These are phyloP conservation scores for Euphrasia confusa DNA, from an alignment of 257 asterid species.

Conservation along the genomic window DNA sequence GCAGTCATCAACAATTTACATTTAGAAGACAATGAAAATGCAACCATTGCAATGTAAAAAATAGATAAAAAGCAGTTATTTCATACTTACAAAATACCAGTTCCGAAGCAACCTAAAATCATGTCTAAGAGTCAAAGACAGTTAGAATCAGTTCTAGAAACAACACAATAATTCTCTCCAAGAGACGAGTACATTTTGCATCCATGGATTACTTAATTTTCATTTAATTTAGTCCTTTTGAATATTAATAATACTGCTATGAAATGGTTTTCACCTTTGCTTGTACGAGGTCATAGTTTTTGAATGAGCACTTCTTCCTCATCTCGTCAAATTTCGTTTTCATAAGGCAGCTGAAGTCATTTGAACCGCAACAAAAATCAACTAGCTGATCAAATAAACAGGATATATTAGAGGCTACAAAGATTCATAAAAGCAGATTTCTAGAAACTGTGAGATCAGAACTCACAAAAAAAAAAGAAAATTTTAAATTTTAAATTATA, in stretches of 20 bases:
- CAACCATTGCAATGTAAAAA: background rate
- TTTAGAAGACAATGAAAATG: background rate
- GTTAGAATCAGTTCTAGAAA: too few species aligned
- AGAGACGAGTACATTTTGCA: conserved; percentile 4
- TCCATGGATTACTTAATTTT: background rate
- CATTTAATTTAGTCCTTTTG: background rate
- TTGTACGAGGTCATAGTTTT: conserved; percentile 63
- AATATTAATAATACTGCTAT: background rate
- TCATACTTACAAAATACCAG: conserved; percentile 1
- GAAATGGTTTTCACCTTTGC: conserved; percentile 49
- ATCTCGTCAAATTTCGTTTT: conserved; percentile 60
- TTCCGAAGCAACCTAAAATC: conserved; percentile 4
- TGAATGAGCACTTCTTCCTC: conserved; percentile 64
- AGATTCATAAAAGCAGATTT: background rate
- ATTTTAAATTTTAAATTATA: background rate
- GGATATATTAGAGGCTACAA: conserved; percentile 1
- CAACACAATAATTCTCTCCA: background rate
- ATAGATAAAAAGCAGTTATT: background rate
- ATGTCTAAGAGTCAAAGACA: background rate
- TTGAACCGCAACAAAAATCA: conserved; percentile 92
- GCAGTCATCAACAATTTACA: background rate
- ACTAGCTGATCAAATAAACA: conserved; percentile 60
- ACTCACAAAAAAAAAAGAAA: background rate
- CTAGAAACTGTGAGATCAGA: background rate
- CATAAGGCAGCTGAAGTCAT: conserved; percentile 84